phyloP scores from a whole-genome alignment of 2,329 filamentous ascomycete genomes.

The Chrysoporthe deuterocubensis region DNA sequence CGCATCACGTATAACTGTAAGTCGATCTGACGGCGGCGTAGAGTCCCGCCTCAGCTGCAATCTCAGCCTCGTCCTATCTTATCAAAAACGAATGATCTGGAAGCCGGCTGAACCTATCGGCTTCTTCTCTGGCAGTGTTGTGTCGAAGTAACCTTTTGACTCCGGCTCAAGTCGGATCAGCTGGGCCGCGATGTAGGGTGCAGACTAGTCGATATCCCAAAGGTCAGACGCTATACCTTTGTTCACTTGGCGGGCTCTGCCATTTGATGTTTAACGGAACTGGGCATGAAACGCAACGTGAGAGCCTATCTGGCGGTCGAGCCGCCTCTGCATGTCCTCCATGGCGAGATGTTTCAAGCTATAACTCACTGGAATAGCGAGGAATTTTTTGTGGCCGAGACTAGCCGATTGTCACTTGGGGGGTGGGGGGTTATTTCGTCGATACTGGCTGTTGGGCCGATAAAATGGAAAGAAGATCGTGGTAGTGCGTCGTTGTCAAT shows the following conservation, averaged over 20 bases:
- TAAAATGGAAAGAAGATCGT: too few species aligned
- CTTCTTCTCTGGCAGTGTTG: background rate
- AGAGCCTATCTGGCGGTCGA: background rate
- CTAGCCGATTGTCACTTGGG: background rate
- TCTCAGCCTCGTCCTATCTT: background rate
- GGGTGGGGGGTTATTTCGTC: background rate
- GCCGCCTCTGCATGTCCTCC: background rate
- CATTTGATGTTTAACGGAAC: background rate
- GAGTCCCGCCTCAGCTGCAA: background rate
- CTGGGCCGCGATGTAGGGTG: background rate
- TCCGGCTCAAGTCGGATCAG: too few species aligned
- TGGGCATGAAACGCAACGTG: background rate
- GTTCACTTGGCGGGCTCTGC: background rate
- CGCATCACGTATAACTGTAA: background rate
- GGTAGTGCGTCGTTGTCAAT: too few species aligned
- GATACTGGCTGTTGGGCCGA: too few species aligned
- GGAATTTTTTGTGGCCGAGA: background rate
- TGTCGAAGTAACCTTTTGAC: background rate
- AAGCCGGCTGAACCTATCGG: background rate
- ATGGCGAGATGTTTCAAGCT: background rate
- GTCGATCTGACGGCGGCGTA: background rate
- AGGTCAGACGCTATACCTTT: background rate
- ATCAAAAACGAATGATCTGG: background rate
- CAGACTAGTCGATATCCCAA: background rate
- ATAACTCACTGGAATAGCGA: background rate